Conservation (phyloP, 1,284 basidiomycete genomes). For the Apiotrichum montevideense region DNA sequence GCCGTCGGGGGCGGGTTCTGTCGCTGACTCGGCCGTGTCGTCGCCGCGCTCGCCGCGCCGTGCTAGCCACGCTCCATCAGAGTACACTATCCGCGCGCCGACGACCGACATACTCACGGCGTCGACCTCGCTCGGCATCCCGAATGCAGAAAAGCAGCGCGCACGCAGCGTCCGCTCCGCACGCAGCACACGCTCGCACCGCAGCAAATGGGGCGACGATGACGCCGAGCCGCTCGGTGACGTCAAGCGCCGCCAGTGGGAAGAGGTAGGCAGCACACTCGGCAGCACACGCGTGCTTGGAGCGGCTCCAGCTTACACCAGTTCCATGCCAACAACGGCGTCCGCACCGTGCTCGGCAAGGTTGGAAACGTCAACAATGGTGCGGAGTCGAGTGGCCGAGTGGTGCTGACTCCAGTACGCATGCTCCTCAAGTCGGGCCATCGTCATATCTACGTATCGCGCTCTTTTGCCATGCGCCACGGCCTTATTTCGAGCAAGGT, state of each 20-base stretch:
- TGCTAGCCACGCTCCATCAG: too few relatives aligned
- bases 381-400: constrained; percentile 29
- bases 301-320: constrained; percentile 1
- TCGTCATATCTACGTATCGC: constrained; percentile 88
- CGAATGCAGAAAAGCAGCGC: constrained; percentile 10
- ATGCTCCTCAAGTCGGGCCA: constrained; percentile 94
- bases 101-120: constrained; percentile 5
- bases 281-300: background rate
- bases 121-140: constrained; percentile 9
- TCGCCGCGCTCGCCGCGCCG: background rate
- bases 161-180: constrained; percentile 12
- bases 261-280: constrained; percentile 26
- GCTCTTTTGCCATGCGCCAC: constrained; percentile 83
- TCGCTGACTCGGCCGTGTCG: background rate
- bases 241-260: constrained; percentile 32
- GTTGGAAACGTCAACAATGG: constrained; percentile 85
- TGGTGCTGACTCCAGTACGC: constrained; percentile 52
- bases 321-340: constrained; percentile 86
- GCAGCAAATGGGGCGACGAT: constrained; percentile 40
- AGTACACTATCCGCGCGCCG: background rate
- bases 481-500: constrained; percentile 70
- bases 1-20: background rate
- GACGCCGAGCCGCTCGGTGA: constrained; percentile 41
- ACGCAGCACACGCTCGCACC: constrained; percentile 25
- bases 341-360: constrained; percentile 82